phyloP scores from a whole-genome alignment of 2,329 filamentous ascomycete species.

The Fusarium nelsonii region DNA sequence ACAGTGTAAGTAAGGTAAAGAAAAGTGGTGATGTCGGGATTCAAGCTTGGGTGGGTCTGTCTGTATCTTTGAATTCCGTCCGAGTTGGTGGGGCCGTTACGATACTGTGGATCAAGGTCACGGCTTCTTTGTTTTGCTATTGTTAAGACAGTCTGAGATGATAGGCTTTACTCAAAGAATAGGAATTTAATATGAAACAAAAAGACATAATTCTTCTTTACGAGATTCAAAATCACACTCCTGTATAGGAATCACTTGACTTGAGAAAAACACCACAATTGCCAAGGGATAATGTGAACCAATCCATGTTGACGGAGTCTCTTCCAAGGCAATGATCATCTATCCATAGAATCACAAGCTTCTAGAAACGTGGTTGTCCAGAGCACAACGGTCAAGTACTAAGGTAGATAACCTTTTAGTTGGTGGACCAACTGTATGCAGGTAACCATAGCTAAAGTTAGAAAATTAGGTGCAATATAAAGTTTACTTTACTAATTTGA shows the following conservation, averaged over 20 bases:
- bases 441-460: conserved; percentile 7
- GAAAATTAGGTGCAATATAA: not conserved
- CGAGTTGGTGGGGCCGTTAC: conserved; percentile 20
- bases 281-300: conserved; percentile 5
- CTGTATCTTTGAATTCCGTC: conserved; percentile 15
- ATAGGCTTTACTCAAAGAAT: not conserved
- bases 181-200: not conserved
- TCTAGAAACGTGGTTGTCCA: conserved; percentile 22
- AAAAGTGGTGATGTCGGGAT: conserved; percentile 32
- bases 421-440: not conserved
- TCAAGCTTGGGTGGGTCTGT: conserved; percentile 29
- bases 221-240: not conserved
- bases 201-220: not conserved
- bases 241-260: not conserved
- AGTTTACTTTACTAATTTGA: conserved; percentile 2
- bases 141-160: not conserved
- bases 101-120: not conserved
- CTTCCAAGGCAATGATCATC: conserved; percentile 7
- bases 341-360: conserved; percentile 15
- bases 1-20: not conserved
- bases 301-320: not conserved
- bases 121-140: not conserved
- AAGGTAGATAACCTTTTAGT: not conserved
- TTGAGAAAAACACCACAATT: too few species aligned
- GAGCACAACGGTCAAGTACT: conserved; percentile 16